Evolutionary conservation across 2,329 filamentous ascomycete genomes (phyloP), one percentile per base, ranked within the genome.

Genomic region (Xylariaceae sp.): DNA sequence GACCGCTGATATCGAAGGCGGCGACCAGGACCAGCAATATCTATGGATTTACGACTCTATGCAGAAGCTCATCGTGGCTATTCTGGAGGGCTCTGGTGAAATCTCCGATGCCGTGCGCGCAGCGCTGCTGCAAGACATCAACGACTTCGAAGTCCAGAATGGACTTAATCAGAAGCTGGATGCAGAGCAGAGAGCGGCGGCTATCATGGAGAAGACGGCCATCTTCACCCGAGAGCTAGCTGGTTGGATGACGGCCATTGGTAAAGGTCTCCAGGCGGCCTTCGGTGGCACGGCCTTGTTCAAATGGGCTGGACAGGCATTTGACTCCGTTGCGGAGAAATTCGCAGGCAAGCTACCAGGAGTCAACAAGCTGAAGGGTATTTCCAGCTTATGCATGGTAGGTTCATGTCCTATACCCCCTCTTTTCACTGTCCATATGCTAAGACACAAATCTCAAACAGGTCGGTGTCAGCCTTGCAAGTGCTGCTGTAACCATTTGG

Each of bases 311-410:
- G 52, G 52, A 35, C 11, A 44, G n/a, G 52, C 52, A 53, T 44
- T 53, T 8, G 39, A 53, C 37, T 7, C 9, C 5, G 15, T 45
- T 15, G n/a, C 52, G 15, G 23, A 8, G 8, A 53, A 53, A 15
- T 42, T 39, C 8, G 8, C 52, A 6, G 13, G 4, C 8, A 42
- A 18, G 11, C 35, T 53, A 3, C 51, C 51, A 13, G 52, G 37
- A n/a, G 42, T 47, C 37, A 11, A 44, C 17, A 30, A 30, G 37
- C 42, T 53, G 3, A 45, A 53, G 8, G 52, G 52, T 4, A 11
- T 53, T n/a, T 53, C 52, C 17, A 53, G 35, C 18, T 5, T 44
- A 30, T 53, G 52, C 52, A 53, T 53, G 52, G 52, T 53, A 5
- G 34, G 52, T 53, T 39, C 2, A 39, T 5, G 5, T 51, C 34